Evolutionary conservation across 2,329 filamentous ascomycete genomes (phyloP), one percentile per base, ranked within the genome.

Genomic region (Talaromyces marneffei): DNA sequence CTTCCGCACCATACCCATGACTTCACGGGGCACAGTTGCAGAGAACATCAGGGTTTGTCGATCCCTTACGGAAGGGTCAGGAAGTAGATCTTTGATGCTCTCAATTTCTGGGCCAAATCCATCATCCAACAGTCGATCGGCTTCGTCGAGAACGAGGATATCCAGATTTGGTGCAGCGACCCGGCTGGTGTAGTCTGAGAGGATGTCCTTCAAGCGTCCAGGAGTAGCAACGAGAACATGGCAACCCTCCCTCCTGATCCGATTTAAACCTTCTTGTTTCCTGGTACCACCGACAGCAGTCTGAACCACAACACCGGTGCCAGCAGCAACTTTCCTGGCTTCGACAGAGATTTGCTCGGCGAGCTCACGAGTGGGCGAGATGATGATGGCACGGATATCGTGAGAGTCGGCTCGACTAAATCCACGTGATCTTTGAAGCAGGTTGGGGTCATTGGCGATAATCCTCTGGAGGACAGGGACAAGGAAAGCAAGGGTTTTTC

Each of bases 11-110:
- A 97, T 83, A 46, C 83, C 78, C 66, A 96, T 87, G 48, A 99
- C 93, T 65, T 92, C 85, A 62, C 83, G 83, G 50, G 93, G 91
- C 33, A 99, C 89, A 10, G 94, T 99, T 48, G 94, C 94, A 14
- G 93, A 97, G 75, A 96, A 97, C 75, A 99, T 87, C 69, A 99
- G 85, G 6, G 92, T 97, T 75, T 99, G 94, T 55, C 93, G 87
- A 59, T 88, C 82, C 63, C 87, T 84, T 57, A 86, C 75, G 0
- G 73, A 68, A 6, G 83, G 82, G 52, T 82, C 77, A 2, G 93
- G 93, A 9, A 97, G 82, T 46, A 77, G 70, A 0, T 71, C 62
- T 60, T 85, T 77, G 60, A 93, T 90, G 1, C 83, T 74, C 55
- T 80, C 75, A 56, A 93, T 82, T 60, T 87, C 87, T 37, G 80